Conservation (phyloP, 257 asterid genomes). For the Perilla frutescens region DNA sequence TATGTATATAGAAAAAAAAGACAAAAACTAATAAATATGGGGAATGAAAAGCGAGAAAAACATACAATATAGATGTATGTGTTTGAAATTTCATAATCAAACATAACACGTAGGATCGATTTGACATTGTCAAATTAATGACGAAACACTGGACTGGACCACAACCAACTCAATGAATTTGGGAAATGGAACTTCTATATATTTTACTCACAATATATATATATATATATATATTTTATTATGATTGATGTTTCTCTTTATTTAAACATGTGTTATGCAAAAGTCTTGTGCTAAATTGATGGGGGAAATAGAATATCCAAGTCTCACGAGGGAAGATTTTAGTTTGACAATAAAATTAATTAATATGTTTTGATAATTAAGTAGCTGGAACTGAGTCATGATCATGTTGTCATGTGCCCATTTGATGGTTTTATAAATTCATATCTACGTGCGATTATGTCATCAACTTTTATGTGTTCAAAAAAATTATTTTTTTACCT, state of each 20-base stretch:
- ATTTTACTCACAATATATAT: slow-evolving; percentile 1
- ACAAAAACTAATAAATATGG: neutral
- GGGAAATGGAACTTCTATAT: neutral
- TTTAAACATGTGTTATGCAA: slow-evolving; percentile 38
- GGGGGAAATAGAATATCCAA: neutral
- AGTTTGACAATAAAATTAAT: neutral
- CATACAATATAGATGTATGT: neutral
- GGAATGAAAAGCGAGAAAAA: neutral
- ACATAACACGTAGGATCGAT: slow-evolving; percentile 37
- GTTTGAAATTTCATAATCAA: neutral
- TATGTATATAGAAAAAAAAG: too few relatives aligned
- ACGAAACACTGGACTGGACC: slow-evolving; percentile 26
- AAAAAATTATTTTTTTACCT: neutral
- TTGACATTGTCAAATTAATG: slow-evolving; percentile 21
- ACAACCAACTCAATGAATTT: slow-evolving; percentile 24
- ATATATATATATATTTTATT: slow-evolving; percentile 31
- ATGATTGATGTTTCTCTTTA: slow-evolving; percentile 32
- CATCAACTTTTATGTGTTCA: neutral
- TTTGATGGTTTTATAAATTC: slow-evolving; percentile 29
- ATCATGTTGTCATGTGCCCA: slow-evolving; percentile 56
- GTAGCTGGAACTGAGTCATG: slow-evolving; percentile 63
- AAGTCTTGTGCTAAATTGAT: slow-evolving; percentile 21
- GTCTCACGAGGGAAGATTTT: neutral
- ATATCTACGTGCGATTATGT: slow-evolving; percentile 24
- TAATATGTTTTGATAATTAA: neutral